Base-by-base conservation (phyloP, 1,284 basidiomycete species). In the Ganoderma lucidum region DNA sequence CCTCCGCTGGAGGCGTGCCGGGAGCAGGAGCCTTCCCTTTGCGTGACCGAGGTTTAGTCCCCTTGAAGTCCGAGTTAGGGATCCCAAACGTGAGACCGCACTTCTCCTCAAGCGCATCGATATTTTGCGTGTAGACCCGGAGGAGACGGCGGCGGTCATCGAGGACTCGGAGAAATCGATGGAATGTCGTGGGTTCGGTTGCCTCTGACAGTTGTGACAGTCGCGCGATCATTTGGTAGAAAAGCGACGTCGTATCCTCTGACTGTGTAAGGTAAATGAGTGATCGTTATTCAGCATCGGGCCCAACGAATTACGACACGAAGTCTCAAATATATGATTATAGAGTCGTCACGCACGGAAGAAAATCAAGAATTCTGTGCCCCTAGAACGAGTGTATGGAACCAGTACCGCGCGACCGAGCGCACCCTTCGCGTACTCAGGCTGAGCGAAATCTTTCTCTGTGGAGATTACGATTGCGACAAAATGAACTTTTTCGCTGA, bases 91-190 rank as follows among this genome's bases (percentile, higher is more conserved):
- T 88, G 8, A 98, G 86, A 4, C 96, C 96, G 15, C 90, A 93
- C 77, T 96, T 95, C 70, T 85, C 85, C 78, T 98, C 96, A 62
- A 98, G 89, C 15, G 91, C 92, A 78, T 98, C 96, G 71, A 98
- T 97, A 81, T 97, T 97, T 83, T 98, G 96, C 0, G 96, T 97
- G 80, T 98, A 98, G 4, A 96, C 94, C 37, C 96, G 88, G 56
- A 96, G 86, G 1, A 98, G 87, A 62, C 90, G 87, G 2, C 94
- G 93, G 60, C 92, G 86, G 66, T 90, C 84, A 76, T 98, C 95
- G 30, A 98, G 87, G 15, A 85, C 78, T 55, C 91, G 91, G 32
- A 98, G 88, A 35, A 94, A 84, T 8, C 84, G 81, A 77, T 98
- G 96, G 75, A 98, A 98, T 1, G 90, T 83, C 3, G 96, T 97